These are phyloP conservation scores for Chytriomyces confervae DNA, from an alignment of 192 early-diverging fungal species.

Conservation along the genomic window DNA sequence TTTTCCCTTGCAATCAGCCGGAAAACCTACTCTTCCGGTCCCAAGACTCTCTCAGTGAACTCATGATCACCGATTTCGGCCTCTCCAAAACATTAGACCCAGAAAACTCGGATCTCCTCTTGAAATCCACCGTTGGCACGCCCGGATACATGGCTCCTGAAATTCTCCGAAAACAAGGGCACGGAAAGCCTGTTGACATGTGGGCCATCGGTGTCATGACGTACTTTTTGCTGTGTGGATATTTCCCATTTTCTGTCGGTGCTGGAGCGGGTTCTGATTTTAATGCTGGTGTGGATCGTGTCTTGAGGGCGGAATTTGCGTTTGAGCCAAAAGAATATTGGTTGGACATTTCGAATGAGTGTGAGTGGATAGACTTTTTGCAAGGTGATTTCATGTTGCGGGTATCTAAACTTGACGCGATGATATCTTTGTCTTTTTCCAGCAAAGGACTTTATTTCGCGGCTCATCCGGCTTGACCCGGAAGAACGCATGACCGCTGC, in stretches of 20 bases:
- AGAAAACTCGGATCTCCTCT: slow-evolving; percentile 48
- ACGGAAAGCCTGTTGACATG: slow-evolving; percentile 78
- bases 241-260: slow-evolving; percentile 45
- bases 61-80: slow-evolving; percentile 74
- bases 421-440: not conserved
- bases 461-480: slow-evolving; percentile 71
- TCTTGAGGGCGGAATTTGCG: slow-evolving; percentile 50
- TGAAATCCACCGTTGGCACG: slow-evolving; percentile 68
- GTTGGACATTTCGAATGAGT: slow-evolving; percentile 72
- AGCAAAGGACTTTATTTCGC: slow-evolving; percentile 83
- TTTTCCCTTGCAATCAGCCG: slow-evolving; percentile 8
- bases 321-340: slow-evolving; percentile 61
- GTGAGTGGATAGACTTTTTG: not conserved
- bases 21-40: slow-evolving; percentile 42
- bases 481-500: slow-evolving; percentile 75
- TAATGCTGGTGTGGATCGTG: slow-evolving; percentile 39
- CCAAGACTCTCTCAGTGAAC: slow-evolving; percentile 16
- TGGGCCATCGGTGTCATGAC: slow-evolving; percentile 77
- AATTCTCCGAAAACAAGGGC: slow-evolving; percentile 59
- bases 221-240: slow-evolving; percentile 58
- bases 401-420: too few species aligned
- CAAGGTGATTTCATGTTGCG: too few species aligned
- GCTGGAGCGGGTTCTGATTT: slow-evolving; percentile 5
- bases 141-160: slow-evolving; percentile 52
- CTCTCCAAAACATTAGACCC: slow-evolving; percentile 68